Evolutionary conservation across 176 grass and related monocot genomes (phyloP), one percentile per base, ranked within the genome.

Genomic region (Aechmea fasciata): DNA sequence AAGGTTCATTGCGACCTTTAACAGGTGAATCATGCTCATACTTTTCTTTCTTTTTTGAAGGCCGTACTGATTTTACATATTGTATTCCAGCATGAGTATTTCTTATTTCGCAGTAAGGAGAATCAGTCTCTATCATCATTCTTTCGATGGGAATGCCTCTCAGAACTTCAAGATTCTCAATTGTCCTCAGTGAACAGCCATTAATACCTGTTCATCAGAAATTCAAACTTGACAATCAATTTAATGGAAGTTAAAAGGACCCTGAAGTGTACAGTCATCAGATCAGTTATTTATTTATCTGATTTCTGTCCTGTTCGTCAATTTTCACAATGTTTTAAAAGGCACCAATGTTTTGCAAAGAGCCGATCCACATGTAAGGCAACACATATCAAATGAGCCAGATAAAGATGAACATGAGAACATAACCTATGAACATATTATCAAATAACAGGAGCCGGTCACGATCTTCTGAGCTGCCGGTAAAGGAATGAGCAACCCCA

Each of bases 111-210:
- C 94, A 97, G 62, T 97, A 97, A 49, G 94, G 94, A 48, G 89
- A 87, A 70, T 97, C 94, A 49, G 93, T 97, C 54, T 97, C 93
- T 85, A 97, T 79, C 93, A 97, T 92, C 79, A 92, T 83, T 67
- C 81, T 92, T 63, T 90, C 86, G 48, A 78, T 68, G 26, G 93
- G 93, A 97, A 92, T 83, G 61, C 74, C 83, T 77, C 51, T 73
- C 65, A 97, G 57, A 80, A 87, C 89, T 57, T 97, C 82, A 23
- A 97, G 81, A 77, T 97, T 92, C 66, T 90, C 86, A 41, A 59
- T 85, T 62, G 86, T 92, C 79, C 92, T 97, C 71, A 97, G 66
- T 67, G 93, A 92, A 66, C 86, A 92, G 13, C 89, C 93, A 75
- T 92, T 97, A 71, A 97, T 79, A 69, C 89, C 89, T 97, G 66